Evolutionary conservation across 768 basidiomycete genomes (phyloP).

Genomic region (Xanthoconium purpureum): DNA sequence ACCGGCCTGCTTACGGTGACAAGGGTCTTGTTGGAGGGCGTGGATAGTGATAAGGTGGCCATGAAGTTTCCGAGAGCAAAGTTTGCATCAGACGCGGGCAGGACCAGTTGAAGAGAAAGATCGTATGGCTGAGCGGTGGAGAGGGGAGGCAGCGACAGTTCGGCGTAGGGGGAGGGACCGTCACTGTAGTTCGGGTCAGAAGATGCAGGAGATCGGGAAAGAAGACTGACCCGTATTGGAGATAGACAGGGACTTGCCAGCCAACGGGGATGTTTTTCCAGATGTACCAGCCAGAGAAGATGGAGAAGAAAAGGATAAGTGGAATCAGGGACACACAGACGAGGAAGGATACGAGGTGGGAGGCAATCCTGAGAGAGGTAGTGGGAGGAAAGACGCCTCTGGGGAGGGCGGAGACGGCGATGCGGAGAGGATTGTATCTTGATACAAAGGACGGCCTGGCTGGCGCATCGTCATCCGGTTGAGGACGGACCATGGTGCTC

Average conservation of each 20-base stretch:
- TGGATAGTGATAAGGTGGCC: slow-evolving; percentile 59
- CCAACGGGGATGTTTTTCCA: slow-evolving; percentile 69
- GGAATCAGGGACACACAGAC: slow-evolving; percentile 65
- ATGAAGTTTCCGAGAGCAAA: slow-evolving; percentile 83
- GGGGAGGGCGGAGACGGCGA: background rate
- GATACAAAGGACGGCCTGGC: background rate
- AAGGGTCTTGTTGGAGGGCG: slow-evolving; percentile 62
- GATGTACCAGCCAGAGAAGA: slow-evolving; percentile 68
- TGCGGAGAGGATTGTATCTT: background rate
- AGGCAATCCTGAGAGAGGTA: slow-evolving; percentile 39
- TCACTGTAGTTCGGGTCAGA: slow-evolving; percentile 44
- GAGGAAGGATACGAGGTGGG: slow-evolving; percentile 62
- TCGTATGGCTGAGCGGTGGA: slow-evolving; percentile 69
- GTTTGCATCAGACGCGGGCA: slow-evolving; percentile 68
- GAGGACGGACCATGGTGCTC: slow-evolving; percentile 21
- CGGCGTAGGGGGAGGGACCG: slow-evolving; percentile 61
- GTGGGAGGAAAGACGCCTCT: slow-evolving; percentile 11
- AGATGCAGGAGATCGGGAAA: background rate
- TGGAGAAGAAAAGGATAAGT: slow-evolving; percentile 54
- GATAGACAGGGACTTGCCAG: slow-evolving; percentile 66
- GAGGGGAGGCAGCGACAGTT: slow-evolving; percentile 48
- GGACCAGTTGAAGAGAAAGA: slow-evolving; percentile 59
- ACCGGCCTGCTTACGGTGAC: slow-evolving; percentile 62
- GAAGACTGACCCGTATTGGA: slow-evolving; percentile 74
- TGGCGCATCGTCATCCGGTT: slow-evolving; percentile 9